These are phyloP conservation scores for Puccinia horiana DNA, from an alignment of 1,284 basidiomycete species.

Conservation along the genomic window DNA sequence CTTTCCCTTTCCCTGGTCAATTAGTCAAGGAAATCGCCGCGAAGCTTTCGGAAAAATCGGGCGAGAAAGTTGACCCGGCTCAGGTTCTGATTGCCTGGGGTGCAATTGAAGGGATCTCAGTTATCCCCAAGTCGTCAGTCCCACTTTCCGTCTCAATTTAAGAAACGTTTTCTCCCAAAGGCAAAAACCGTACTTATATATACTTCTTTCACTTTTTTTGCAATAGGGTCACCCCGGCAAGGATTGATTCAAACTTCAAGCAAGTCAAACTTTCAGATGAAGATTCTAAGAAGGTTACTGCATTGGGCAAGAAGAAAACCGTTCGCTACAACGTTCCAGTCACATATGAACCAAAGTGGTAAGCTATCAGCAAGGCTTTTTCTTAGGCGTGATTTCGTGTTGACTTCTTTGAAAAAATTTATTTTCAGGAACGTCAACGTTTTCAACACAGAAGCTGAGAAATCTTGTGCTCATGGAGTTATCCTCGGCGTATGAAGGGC, in stretches of 20 bases:
- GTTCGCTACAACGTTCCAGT: slow-evolving; percentile 44
- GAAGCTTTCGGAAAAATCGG: slow-evolving; percentile 51
- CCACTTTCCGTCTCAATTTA: neutral
- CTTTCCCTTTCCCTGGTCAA: neutral
- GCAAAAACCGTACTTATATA: neutral
- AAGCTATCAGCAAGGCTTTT: neutral
- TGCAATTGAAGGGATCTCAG: slow-evolving; percentile 52
- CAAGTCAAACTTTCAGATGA: slow-evolving; percentile 56
- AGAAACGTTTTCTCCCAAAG: neutral
- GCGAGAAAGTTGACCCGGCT: slow-evolving; percentile 53
- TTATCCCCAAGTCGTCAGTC: slow-evolving; percentile 56
- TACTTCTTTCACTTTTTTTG: neutral
- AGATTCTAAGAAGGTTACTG: slow-evolving; percentile 52
- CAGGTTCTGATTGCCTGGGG: slow-evolving; percentile 58
- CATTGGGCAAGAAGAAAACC: slow-evolving; percentile 37
- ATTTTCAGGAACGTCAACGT: slow-evolving; percentile 43
- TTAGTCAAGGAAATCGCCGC: slow-evolving; percentile 55
- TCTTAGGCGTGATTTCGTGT: neutral
- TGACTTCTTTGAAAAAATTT: neutral
- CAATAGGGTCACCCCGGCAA: slow-evolving; percentile 54
- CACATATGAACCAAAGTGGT: slow-evolving; percentile 46
- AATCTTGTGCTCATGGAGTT: slow-evolving; percentile 22
- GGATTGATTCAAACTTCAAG: slow-evolving; percentile 58
- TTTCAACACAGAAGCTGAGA: slow-evolving; percentile 46
- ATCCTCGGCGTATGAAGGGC: neutral